Evolutionary conservation across 768 basidiomycete genomes (phyloP).

Genomic region (Amyloporia xantha): DNA sequence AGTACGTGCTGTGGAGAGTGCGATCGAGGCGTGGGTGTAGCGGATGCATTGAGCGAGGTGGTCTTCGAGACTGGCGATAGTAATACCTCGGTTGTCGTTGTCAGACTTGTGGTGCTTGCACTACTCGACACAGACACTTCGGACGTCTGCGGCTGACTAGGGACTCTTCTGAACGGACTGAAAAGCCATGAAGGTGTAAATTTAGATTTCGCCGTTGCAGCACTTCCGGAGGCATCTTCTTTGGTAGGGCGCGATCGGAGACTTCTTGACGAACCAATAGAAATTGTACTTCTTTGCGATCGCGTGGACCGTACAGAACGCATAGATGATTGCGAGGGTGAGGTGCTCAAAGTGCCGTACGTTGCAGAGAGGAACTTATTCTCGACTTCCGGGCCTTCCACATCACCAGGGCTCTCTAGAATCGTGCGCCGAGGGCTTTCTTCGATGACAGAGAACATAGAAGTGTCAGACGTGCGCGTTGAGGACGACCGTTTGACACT

Average conservation of each 20-base stretch:
- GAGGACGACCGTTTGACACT: conserved; percentile 16
- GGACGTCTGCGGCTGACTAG: conserved; percentile 58
- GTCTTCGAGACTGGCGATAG: too few relatives aligned
- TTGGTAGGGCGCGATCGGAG: conserved; percentile 13
- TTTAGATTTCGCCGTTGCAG: conserved; percentile 42
- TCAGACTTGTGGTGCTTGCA: too few relatives aligned
- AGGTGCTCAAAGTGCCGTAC: conserved; percentile 39
- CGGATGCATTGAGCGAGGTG: neutral
- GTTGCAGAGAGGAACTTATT: conserved; percentile 14
- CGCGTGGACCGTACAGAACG: conserved; percentile 45
- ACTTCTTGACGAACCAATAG: conserved; percentile 24
- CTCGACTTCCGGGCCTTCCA: conserved; percentile 11
- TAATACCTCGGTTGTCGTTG: too few relatives aligned
- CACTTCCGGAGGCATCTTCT: conserved; percentile 29
- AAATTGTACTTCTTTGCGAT: conserved; percentile 35
- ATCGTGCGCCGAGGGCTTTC: conserved; percentile 55
- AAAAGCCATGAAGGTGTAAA: conserved; percentile 75
- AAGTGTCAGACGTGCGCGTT: conserved; percentile 40
- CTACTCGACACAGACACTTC: conserved; percentile 46
- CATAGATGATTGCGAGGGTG: conserved; percentile 63
- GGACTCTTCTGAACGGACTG: conserved; percentile 61
- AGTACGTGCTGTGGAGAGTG: conserved; percentile 37
- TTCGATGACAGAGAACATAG: conserved; percentile 57
- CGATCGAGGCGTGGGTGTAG: conserved; percentile 17
- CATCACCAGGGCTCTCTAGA: conserved; percentile 40